Base-by-base conservation (phyloP, 1,284 basidiomycete species). In the Thelephora terrestris region DNA sequence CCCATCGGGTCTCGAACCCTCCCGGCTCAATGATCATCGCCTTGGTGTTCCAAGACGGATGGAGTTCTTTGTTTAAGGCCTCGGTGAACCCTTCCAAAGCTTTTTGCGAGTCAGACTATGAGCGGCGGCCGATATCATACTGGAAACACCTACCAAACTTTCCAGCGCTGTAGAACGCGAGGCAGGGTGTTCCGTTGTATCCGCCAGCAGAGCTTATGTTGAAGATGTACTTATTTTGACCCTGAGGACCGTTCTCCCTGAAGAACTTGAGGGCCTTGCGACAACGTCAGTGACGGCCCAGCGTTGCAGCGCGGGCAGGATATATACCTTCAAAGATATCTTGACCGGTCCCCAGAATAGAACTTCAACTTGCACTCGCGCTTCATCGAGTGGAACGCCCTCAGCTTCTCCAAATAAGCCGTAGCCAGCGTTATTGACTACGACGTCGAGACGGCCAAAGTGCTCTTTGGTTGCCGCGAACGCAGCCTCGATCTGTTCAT, bases 401-500 rank as follows among this genome's bases (percentile, higher is more conserved):
- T 71, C 68, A 21, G 64, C 62, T 46, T 64, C 63, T 7, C 59
- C 61, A 12, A 54, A 45, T 5, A 65, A 43, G 2, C 54, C 64
- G 37, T 61, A 64, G 12, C 64, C 65, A 4, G 68, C 67, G 46
- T 70, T 70, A 53, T 69, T 69, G 10, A 66, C 60, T 2, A 71
- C 64, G 4, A 71, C 61, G 50, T 70, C 68, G 17, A 71, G 53
- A 2, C 65, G 54, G n/a, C 64, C 64, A 52, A 69, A 69, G 21
- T 58, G 54, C n/a, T 56, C 48, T 32, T 62, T 46, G 12, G 61
- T 59, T 7, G 43, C 46, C 25, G 57, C 52, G 52, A 71, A 67
- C 6, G 66, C 67, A 3, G 45, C 43, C 14, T 53, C 52, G 52
- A 71, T 61, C 25, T 63, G 54, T 2, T 52, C 48, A 16, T 49